A percentile compares a stretch with the other conserved stretches of the same genome.
Conservation (phyloP, 768 basidiomycete genomes). For the Auriscalpium orientale region DNA sequence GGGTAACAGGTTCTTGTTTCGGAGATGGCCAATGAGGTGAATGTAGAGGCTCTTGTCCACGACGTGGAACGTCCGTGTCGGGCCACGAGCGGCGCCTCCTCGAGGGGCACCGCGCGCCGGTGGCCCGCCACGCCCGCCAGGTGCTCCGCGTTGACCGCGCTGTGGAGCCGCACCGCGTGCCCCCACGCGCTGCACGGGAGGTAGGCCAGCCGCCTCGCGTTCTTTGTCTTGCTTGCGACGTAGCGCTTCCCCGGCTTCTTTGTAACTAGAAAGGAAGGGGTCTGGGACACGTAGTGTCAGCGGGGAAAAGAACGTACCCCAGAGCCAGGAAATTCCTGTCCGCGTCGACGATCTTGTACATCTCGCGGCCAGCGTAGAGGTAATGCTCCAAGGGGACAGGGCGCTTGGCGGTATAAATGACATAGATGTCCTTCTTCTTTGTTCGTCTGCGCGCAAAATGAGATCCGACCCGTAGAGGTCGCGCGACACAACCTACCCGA, state of each 20-base stretch:
- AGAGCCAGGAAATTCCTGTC: slow-evolving; percentile 61
- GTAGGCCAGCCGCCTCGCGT: slow-evolving; percentile 87
- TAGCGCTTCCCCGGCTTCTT: slow-evolving; percentile 82
- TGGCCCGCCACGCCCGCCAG: slow-evolving; percentile 36
- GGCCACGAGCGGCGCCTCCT: slow-evolving; percentile 23
- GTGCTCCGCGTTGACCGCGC: slow-evolving; percentile 37
- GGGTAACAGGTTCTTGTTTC: slow-evolving; percentile 81
- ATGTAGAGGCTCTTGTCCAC: slow-evolving; percentile 92
- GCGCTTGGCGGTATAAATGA: slow-evolving; percentile 92
- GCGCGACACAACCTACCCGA: slow-evolving; percentile 58
- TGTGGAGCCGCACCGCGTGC: slow-evolving; percentile 61
- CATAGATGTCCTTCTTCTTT: slow-evolving; percentile 99
- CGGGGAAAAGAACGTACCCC: slow-evolving; percentile 42
- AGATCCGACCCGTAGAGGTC: neutral
- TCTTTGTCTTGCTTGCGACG: slow-evolving; percentile 97
- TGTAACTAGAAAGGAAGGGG: slow-evolving; percentile 50
- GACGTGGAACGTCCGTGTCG: slow-evolving; percentile 52
- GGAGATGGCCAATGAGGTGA: slow-evolving; percentile 78
- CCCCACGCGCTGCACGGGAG: slow-evolving; percentile 78
- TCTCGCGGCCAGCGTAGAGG: slow-evolving; percentile 88
- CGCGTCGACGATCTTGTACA: slow-evolving; percentile 88
- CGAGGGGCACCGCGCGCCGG: slow-evolving; percentile 30
- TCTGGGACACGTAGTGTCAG: neutral
- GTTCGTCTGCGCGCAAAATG: slow-evolving; percentile 58
- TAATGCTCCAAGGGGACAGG: slow-evolving; percentile 97